Conservation (phyloP, 2,329 filamentous ascomycete genomes). For the Dactylella cylindrospora region DNA sequence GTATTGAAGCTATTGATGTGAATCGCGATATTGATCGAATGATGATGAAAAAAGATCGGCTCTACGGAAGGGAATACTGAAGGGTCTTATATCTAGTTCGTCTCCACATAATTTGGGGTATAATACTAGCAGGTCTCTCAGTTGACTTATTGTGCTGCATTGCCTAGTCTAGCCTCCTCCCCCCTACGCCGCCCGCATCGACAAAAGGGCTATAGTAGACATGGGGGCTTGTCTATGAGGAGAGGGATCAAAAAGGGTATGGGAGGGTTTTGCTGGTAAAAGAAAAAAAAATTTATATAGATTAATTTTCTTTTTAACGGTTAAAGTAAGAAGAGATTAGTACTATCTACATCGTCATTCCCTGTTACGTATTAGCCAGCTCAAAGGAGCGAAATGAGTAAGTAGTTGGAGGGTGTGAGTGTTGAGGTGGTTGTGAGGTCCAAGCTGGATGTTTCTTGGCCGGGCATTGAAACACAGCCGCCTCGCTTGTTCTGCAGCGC, state of each 20-base stretch:
- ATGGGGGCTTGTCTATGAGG: slow-evolving; percentile 14
- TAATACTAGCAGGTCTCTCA: too few relatives aligned
- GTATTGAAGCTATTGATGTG: slow-evolving; percentile 1
- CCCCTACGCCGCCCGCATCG: slow-evolving; percentile 24
- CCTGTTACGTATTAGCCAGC: too few relatives aligned
- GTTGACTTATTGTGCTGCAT: too few relatives aligned
- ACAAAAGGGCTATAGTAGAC: slow-evolving; percentile 21
- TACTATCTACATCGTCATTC: slow-evolving; percentile 12
- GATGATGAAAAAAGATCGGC: slow-evolving; percentile 19
- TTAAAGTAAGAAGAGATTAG: slow-evolving; percentile 33
- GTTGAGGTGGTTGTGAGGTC: slow-evolving; percentile 17
- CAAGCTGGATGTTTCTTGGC: not conserved
- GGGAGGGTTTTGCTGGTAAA: too few relatives aligned
- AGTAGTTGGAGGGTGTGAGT: slow-evolving; percentile 12
- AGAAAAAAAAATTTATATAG: too few relatives aligned
- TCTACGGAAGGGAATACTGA: slow-evolving; percentile 6
- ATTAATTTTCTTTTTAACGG: slow-evolving; percentile 16
- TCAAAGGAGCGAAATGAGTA: too few relatives aligned
- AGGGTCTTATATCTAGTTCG: too few relatives aligned
- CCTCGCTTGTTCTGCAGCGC: slow-evolving; percentile 42
- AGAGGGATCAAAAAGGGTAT: slow-evolving; percentile 23
- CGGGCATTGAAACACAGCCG: slow-evolving; percentile 41
- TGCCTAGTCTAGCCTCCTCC: too few relatives aligned
- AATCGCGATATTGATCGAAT: slow-evolving; percentile 33
- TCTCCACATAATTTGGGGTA: too few relatives aligned